These are phyloP conservation scores for Elaeis oleifera DNA, from an alignment of 202 grass and related monocot species.

Conservation along the genomic window DNA sequence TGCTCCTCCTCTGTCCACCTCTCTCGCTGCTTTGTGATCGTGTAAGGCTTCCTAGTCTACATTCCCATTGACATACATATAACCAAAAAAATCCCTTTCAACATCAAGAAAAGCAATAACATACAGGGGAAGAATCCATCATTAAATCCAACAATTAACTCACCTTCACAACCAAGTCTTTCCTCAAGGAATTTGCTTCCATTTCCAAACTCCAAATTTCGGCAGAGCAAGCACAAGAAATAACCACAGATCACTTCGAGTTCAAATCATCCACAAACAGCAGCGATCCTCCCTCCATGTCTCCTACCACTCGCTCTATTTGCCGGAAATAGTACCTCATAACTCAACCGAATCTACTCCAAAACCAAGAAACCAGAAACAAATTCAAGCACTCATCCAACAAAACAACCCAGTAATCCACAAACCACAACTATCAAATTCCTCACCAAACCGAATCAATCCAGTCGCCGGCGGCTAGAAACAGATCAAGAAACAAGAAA, in stretches of 20 bases:
- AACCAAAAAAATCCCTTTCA: constrained; percentile 23
- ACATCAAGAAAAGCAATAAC: constrained; percentile 1
- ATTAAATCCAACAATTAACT: constrained; percentile 8
- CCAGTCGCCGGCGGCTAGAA: constrained; percentile 28
- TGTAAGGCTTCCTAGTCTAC: constrained; percentile 35
- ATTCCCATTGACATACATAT: background rate
- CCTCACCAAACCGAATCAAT: constrained; percentile 51
- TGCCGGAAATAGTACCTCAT: constrained; percentile 75
- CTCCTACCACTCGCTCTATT: constrained; percentile 61
- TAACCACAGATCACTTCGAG: constrained; percentile 51
- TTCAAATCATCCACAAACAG: constrained; percentile 75
- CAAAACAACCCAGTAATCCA: constrained; percentile 9
- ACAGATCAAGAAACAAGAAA: constrained; percentile 6
- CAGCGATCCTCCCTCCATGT: constrained; percentile 49
- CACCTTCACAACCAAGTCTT: constrained; percentile 75
- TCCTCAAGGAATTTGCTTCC: constrained; percentile 75
- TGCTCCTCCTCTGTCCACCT: constrained; percentile 14
- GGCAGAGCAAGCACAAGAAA: constrained; percentile 22
- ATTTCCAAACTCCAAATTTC: constrained; percentile 33
- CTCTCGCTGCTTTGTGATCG: constrained; percentile 14
- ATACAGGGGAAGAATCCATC: constrained; percentile 8
- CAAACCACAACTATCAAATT: constrained; percentile 8
- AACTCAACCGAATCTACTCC: constrained; percentile 34
- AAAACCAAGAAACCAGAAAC: constrained; percentile 21
- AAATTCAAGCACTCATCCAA: constrained; percentile 2